Percentiles rank a stretch among this genome's conserved stretches.
Conservation (phyloP, 2,329 filamentous ascomycete species). For the Fusarium mundagurra region DNA sequence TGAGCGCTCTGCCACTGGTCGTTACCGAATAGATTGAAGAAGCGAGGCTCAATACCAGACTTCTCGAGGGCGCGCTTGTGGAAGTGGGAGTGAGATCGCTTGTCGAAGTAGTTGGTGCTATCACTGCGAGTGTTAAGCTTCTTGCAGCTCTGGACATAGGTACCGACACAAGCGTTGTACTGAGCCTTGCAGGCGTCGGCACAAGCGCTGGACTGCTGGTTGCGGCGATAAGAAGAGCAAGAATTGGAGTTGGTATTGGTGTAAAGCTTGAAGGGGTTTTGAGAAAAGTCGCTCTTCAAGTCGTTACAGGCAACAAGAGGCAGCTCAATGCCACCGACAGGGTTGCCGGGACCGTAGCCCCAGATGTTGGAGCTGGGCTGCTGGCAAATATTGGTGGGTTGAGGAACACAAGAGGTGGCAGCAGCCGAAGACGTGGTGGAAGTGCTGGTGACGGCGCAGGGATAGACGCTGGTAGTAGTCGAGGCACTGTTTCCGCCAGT, state of each 20-base stretch:
- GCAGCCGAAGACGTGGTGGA: constrained; percentile 46
- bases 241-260: constrained; percentile 52
- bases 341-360: constrained; percentile 73
- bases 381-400: constrained; percentile 62
- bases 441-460: constrained; percentile 45
- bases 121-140: constrained; percentile 41
- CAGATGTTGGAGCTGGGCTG: constrained; percentile 66
- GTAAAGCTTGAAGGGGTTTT: constrained; percentile 64
- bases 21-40: constrained; percentile 43
- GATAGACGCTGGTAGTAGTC: constrained; percentile 49
- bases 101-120: constrained; percentile 27
- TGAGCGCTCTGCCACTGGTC: constrained; percentile 46
- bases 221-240: constrained; percentile 57
- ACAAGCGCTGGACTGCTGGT: constrained; percentile 54
- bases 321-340: constrained; percentile 62
- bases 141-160: constrained; percentile 62
- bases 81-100: constrained; percentile 35
- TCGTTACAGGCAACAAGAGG: constrained; percentile 67
- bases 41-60: constrained; percentile 40
- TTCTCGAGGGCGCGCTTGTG: constrained; percentile 41
- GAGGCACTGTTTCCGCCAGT: constrained; percentile 47
- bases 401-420: constrained; percentile 52
- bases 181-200: constrained; percentile 63
- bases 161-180: constrained; percentile 57
- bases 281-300: constrained; percentile 52